Percentiles rank a stretch among this genome's conserved stretches.
These are phyloP conservation scores for Lonicera japonica DNA, from an alignment of 129 eudicot genomes.

Conservation along the genomic window DNA sequence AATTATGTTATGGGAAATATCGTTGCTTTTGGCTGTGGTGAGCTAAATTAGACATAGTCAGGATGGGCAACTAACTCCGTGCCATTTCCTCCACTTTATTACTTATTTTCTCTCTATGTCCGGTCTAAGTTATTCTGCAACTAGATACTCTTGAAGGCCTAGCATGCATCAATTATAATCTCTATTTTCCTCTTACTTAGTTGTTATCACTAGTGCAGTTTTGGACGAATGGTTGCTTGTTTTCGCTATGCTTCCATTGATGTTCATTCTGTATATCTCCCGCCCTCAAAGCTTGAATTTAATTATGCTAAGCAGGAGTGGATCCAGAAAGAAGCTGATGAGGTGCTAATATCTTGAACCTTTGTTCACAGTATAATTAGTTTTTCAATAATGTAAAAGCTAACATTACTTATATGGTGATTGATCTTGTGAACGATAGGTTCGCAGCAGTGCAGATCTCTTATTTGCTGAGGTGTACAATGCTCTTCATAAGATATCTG, in stretches of 20 bases:
- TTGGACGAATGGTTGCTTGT: conserved; percentile 57
- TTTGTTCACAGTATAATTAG: not conserved
- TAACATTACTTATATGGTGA: not conserved
- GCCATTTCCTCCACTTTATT: too few species aligned
- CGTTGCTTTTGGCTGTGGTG: too few species aligned
- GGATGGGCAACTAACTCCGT: too few species aligned
- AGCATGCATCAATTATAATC: not conserved
- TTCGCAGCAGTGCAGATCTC: conserved; percentile 20
- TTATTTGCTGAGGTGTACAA: conserved; percentile 38
- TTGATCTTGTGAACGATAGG: conserved; percentile 20
- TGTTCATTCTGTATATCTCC: conserved; percentile 51
- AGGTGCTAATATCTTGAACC: conserved; percentile 26
- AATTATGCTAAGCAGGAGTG: conserved; percentile 40
- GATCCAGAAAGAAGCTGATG: conserved; percentile 41
- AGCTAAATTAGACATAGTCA: too few species aligned
- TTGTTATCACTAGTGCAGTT: conserved; percentile 26
- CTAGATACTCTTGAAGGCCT: not conserved
- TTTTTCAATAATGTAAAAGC: not conserved
- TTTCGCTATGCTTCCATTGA: conserved; percentile 52
- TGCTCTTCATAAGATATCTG: conserved; percentile 27
- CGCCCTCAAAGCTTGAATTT: conserved; percentile 48
- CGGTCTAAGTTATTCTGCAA: not conserved
- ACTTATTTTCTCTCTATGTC: too few species aligned
- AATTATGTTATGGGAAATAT: too few species aligned
- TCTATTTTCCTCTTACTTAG: not conserved